Evolutionary conservation across 257 asterid genomes (phyloP).

Genomic region (Anisodus acutangulus): DNA sequence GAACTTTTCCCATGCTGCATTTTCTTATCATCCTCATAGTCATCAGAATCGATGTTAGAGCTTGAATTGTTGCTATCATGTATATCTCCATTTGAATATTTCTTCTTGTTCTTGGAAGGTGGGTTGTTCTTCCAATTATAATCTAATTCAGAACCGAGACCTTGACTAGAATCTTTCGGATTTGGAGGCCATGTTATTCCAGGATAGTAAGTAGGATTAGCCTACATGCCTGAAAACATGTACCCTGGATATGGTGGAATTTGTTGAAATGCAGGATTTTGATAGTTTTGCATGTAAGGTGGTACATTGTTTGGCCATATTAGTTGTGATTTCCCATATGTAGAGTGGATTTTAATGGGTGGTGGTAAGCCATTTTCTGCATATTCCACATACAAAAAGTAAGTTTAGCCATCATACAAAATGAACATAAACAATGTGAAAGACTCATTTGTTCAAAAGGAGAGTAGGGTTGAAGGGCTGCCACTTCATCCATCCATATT

Average conservation of each 20-base stretch:
- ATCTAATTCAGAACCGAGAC: conserved; percentile 42
- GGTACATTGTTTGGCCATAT: conserved; percentile 54
- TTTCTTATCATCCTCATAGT: conserved; percentile 43
- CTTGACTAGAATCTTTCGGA: conserved; percentile 47
- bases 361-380: conserved; percentile 51
- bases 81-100: conserved; percentile 40
- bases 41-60: conserved; percentile 56
- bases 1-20: conserved; percentile 48
- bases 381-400: conserved; percentile 32
- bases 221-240: conserved; percentile 60
- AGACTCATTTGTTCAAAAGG: conserved; percentile 19
- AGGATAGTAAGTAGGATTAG: conserved; percentile 55
- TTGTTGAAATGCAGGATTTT: conserved; percentile 61
- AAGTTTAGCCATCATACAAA: neutral
- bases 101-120: conserved; percentile 48
- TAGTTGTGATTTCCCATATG: conserved; percentile 56
- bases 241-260: conserved; percentile 62
- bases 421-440: neutral
- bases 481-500: conserved; percentile 87
- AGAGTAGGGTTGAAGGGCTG: conserved; percentile 67
- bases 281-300: conserved; percentile 62
- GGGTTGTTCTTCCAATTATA: conserved; percentile 42
- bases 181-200: conserved; percentile 60
- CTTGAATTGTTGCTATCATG: conserved; percentile 37
- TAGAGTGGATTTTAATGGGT: conserved; percentile 48